Conservation (phyloP, 306 rosid species). For the Quercus dentata region DNA sequence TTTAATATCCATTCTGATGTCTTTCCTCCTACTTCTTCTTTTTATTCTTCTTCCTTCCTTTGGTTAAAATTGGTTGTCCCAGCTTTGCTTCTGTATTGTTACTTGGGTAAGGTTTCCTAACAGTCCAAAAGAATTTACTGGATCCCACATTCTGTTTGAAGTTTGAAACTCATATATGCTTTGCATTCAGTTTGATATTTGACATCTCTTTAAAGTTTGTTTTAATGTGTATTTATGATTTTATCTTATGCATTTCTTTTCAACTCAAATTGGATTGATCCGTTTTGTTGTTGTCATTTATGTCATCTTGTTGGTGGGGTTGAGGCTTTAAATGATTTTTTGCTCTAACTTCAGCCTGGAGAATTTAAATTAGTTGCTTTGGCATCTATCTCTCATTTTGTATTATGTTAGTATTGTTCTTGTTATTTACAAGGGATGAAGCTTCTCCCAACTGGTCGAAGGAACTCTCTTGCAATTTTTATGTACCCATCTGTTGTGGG, state of each 20-base stretch:
- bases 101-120: neutral
- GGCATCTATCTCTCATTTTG: constrained; percentile 5
- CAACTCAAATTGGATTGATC: neutral
- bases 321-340: neutral
- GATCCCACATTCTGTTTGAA: neutral
- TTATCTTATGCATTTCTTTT: neutral
- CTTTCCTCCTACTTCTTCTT: neutral
- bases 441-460: constrained; percentile 94
- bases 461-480: constrained; percentile 70
- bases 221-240: neutral
- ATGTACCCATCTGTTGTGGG: constrained; percentile 71
- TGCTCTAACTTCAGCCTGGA: neutral
- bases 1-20: neutral
- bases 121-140: neutral
- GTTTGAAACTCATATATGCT: neutral
- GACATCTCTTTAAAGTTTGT: neutral
- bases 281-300: neutral
- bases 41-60: neutral
- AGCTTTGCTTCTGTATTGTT: neutral
- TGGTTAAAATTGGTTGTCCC: neutral
- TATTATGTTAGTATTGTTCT: constrained; percentile 19
- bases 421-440: constrained; percentile 79
- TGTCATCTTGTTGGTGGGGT: neutral
- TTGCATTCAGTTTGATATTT: neutral
- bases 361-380: neutral